A percentile compares a stretch with the other conserved stretches of the same genome.
Evolutionary conservation across 2,329 filamentous ascomycete species (phyloP).

Genomic region (Penicillium psychrosexuale): DNA sequence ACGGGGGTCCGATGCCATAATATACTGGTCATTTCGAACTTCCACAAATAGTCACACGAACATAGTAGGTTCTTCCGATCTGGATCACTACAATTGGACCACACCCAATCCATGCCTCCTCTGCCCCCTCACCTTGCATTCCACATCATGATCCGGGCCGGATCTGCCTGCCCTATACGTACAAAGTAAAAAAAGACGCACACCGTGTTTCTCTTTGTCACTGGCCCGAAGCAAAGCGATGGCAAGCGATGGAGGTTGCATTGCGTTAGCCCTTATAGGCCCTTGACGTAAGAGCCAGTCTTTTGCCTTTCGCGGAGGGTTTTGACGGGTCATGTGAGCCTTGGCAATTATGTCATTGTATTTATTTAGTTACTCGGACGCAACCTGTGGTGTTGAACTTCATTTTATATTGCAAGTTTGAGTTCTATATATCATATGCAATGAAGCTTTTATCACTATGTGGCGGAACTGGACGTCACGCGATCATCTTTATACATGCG

Average conservation of each 20-base stretch:
- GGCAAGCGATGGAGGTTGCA: slow-evolving; percentile 28
- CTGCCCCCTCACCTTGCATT: slow-evolving; percentile 4
- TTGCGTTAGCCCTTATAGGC: slow-evolving; percentile 10
- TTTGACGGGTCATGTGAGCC: slow-evolving; percentile 10
- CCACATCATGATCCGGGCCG: slow-evolving; percentile 15
- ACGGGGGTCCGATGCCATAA: slow-evolving; percentile 6
- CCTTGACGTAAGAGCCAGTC: slow-evolving; percentile 15
- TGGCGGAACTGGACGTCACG: background rate
- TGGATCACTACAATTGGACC: background rate
- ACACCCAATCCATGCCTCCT: background rate
- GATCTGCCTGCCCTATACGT: slow-evolving; percentile 9
- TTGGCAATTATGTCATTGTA: slow-evolving; percentile 7
- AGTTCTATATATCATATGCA: background rate
- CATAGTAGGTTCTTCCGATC: background rate
- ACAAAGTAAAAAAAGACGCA: background rate
- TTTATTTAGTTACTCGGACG: background rate
- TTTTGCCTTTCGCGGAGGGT: slow-evolving; percentile 6
- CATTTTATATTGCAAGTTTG: background rate
- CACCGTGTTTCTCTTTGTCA: slow-evolving; percentile 30
- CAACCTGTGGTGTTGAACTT: background rate
- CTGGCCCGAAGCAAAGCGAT: slow-evolving; percentile 33
- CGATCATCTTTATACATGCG: background rate
- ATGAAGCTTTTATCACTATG: background rate
- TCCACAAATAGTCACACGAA: background rate
- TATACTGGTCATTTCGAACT: background rate